Base-by-base conservation (phyloP, 1,284 basidiomycete genomes). In the Rhodotorula mucilaginosa region DNA sequence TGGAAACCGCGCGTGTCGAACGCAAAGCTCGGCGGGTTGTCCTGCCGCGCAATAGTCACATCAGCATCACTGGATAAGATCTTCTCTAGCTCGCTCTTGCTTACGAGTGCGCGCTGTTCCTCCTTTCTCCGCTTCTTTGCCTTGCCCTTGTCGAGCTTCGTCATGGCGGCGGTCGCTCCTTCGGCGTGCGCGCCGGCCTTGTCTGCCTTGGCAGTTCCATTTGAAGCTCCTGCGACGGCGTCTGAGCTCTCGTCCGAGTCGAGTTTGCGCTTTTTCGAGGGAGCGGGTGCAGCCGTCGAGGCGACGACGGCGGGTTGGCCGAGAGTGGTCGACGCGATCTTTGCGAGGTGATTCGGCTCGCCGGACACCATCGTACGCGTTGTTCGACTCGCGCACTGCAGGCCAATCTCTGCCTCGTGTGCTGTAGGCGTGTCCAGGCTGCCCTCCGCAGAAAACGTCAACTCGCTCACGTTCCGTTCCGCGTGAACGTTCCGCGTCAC, bases 1-100 rank as follows among this genome's bases (percentile, higher is more conserved):
- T 68, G 70, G 70, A 79, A 79, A 1, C 78, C 79, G 39, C 77
- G 72, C 29, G 78, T 79, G 66, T 79, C 79, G 66, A 79, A 79
- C 21, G 77, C 71, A 69, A 79, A 79, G 31, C 74, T 71, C 16
- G 78, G 78, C 29, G 77, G 75, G 59, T 76, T 72, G 23, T 72
- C 68, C 70, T 74, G 58, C 15, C 3, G 4, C 3, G 51, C n/a
- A 3, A 12, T 2, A 29, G 54, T 12, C 16, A 15, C 12, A 16
- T 56, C 6, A 26, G 54, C 26, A 26, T 16, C 26, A 2, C 19
- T 16, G 52, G 52, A 15, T n/a, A 6, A 6, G 26, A 16, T 56
- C 15, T 16, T 16, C 54, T n/a, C 1, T 3, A n/a, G 54, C 1
- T 1, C 5, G 29, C 29, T 6, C n/a, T 10, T 12, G 29, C 67